These are phyloP conservation scores for Uronychia binucleata DNA, from an alignment of 73 alveolate genomes.

Conservation along the genomic window DNA sequence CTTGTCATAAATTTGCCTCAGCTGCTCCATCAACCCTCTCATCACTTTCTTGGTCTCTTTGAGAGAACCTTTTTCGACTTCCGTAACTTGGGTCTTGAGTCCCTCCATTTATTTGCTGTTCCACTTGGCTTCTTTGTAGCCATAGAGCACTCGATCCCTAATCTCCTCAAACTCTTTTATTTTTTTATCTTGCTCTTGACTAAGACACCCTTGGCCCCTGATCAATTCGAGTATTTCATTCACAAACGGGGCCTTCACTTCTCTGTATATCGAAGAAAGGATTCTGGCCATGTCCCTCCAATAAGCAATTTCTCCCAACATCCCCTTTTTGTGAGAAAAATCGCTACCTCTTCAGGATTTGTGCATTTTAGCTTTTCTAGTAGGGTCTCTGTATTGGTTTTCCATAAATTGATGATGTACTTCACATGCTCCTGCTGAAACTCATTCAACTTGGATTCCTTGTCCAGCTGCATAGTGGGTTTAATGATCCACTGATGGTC, in stretches of 20 bases:
- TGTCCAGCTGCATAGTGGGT: not conserved
- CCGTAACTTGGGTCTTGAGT: conserved; percentile 26
- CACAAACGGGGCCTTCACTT: conserved; percentile 33
- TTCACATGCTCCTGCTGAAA: not conserved
- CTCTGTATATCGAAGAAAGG: conserved; percentile 31
- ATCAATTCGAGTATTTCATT: conserved; percentile 26
- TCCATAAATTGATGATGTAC: conserved; percentile 27
- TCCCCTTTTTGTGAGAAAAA: not conserved
- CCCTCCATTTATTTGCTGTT: conserved; percentile 43
- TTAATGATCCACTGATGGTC: conserved; percentile 11
- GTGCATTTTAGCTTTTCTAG: conserved; percentile 26
- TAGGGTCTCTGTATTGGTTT: conserved; percentile 7
- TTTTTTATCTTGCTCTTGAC: conserved; percentile 2
- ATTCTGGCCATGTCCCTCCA: conserved; percentile 58
- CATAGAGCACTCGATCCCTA: conserved; percentile 14
- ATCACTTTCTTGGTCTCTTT: conserved; percentile 40
- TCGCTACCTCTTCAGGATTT: conserved; percentile 23
- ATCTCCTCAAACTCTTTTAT: not conserved
- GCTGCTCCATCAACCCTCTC: conserved; percentile 16
- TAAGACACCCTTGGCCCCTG: not conserved
- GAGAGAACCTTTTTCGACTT: conserved; percentile 14
- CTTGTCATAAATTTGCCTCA: conserved; percentile 43
- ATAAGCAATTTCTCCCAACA: conserved; percentile 52
- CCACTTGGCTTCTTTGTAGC: conserved; percentile 59
- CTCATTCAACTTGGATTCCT: not conserved